Percentiles rank a stretch among this genome's conserved stretches.
Evolutionary conservation across 164 flowering plant species (phyloP).

Genomic region (Sextonia rubra): DNA sequence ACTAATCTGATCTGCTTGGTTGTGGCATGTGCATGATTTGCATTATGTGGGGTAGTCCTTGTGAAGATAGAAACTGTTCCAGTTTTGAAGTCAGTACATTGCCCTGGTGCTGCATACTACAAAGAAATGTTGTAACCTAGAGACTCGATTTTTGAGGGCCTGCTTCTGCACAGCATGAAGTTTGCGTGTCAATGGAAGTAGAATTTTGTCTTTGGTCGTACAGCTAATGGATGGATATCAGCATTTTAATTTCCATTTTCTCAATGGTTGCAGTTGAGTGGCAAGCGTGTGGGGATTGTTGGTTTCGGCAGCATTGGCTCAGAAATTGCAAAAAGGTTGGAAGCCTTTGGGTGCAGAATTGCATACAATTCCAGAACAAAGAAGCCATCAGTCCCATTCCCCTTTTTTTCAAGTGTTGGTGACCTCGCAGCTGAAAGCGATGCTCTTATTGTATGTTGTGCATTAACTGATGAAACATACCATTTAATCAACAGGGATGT

Average conservation of each 20-base stretch:
- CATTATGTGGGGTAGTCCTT: no score
- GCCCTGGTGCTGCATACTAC: no score
- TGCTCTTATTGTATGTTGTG: constrained; percentile 51
- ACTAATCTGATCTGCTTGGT: no score
- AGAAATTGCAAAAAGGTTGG: constrained; percentile 60
- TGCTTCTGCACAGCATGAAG: neutral
- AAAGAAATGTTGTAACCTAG: no score
- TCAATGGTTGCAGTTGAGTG: constrained; percentile 39
- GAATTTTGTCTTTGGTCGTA: neutral
- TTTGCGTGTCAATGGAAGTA: neutral
- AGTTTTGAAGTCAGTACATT: no score
- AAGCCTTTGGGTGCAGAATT: constrained; percentile 57
- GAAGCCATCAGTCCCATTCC: constrained; percentile 39
- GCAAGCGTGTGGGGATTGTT: constrained; percentile 67
- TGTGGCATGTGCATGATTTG: no score
- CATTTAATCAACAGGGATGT: constrained; percentile 59
- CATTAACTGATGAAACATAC: constrained; percentile 49
- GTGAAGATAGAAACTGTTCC: no score
- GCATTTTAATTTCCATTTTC: neutral
- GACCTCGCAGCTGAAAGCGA: constrained; percentile 60
- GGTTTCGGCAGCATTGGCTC: constrained; percentile 71
- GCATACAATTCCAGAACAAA: constrained; percentile 52
- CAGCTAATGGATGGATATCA: neutral
- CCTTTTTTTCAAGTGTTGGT: constrained; percentile 31
- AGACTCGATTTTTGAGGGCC: no score